Conservation (phyloP, 75 land plant species). For the Pseudotsuga menziesii region DNA sequence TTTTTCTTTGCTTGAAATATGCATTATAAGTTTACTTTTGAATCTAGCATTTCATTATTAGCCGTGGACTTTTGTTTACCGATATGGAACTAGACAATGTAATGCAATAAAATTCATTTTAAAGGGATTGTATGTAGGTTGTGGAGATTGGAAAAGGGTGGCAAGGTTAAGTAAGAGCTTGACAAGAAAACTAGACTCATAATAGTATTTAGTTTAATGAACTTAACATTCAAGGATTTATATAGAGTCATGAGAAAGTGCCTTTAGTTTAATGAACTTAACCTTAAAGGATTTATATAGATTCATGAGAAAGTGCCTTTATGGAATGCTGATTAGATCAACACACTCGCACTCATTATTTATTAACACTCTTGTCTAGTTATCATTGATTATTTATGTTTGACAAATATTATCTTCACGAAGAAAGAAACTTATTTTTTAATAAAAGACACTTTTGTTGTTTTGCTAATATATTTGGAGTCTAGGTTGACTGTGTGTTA, state of each 20-base stretch:
- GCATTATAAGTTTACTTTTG: too few relatives aligned
- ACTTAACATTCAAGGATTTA: neutral
- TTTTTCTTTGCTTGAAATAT: too few relatives aligned
- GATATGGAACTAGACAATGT: neutral
- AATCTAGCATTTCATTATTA: too few relatives aligned
- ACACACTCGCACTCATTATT: neutral
- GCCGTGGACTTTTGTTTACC: neutral
- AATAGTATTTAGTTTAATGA: too few relatives aligned
- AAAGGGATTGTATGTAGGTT: constrained; percentile 35
- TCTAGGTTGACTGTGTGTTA: constrained; percentile 54
- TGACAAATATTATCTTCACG: too few relatives aligned
- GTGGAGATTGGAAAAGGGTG: constrained; percentile 85
- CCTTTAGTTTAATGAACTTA: too few relatives aligned
- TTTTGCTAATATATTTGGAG: neutral
- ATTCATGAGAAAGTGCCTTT: neutral
- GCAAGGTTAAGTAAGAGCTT: constrained; percentile 95
- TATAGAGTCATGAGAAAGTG: neutral
- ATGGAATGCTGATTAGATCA: neutral
- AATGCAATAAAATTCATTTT: neutral
- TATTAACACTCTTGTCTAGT: neutral
- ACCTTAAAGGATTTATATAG: neutral
- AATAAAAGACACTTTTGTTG: neutral
- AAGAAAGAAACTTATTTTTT: neutral
- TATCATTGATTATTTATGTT: too few relatives aligned
- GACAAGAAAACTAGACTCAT: constrained; percentile 89